These are phyloP conservation scores for Turnera subulata DNA, from an alignment of 345 rosid species.

Conservation along the genomic window DNA sequence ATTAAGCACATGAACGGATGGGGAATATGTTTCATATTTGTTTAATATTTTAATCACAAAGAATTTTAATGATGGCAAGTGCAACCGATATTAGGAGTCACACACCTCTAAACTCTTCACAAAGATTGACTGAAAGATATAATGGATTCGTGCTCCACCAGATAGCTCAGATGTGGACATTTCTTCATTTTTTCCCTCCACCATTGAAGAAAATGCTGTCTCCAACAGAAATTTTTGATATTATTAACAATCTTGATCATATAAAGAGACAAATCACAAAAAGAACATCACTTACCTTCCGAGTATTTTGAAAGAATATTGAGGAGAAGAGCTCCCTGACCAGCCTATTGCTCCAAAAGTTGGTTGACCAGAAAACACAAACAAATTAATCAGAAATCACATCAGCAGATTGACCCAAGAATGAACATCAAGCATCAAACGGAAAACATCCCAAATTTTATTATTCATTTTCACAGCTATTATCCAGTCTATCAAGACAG, in stretches of 20 bases:
- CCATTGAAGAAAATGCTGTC: slow-evolving; percentile 80
- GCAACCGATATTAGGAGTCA: neutral
- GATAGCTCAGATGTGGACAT: slow-evolving; percentile 92
- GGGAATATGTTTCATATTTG: too few relatives aligned
- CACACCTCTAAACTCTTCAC: slow-evolving; percentile 88
- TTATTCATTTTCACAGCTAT: too few relatives aligned
- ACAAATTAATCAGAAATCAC: neutral
- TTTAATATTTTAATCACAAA: too few relatives aligned
- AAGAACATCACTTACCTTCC: slow-evolving; percentile 50
- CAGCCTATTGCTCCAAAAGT: slow-evolving; percentile 52
- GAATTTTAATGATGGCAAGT: too few relatives aligned
- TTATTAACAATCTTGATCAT: neutral
- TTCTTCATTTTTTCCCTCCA: slow-evolving; percentile 90
- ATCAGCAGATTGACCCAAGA: too few relatives aligned
- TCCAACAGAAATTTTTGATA: slow-evolving; percentile 17
- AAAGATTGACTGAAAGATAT: slow-evolving; percentile 83
- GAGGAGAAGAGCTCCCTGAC: slow-evolving; percentile 92
- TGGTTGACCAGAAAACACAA: neutral
- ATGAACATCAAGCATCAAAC: too few relatives aligned
- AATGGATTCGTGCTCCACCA: slow-evolving; percentile 94
- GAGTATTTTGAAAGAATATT: slow-evolving; percentile 90
- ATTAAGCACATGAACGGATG: too few relatives aligned
- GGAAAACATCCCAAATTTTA: too few relatives aligned
- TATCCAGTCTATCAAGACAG: too few relatives aligned
- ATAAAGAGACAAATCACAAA: neutral